Percentiles rank a stretch among this genome's conserved stretches.
phyloP scores from a whole-genome alignment of 2,329 filamentous ascomycete species.

The Scopulariopsis brevicaulis region DNA sequence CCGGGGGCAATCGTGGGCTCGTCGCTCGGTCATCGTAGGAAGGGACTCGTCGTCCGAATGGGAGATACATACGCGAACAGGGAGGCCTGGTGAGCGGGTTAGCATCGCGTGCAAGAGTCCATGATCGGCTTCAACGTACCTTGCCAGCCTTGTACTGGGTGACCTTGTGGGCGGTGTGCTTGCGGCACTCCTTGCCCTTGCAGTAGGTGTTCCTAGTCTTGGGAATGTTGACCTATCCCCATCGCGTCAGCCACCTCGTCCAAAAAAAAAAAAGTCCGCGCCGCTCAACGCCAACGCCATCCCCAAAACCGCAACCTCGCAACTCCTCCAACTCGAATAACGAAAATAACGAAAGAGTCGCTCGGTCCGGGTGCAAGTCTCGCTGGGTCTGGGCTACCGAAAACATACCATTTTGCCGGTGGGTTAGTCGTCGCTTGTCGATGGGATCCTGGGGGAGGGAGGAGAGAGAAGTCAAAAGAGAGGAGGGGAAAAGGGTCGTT shows the following conservation, averaged over 20 bases:
- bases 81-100: slow-evolving; percentile 54
- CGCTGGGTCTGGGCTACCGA: slow-evolving; percentile 5
- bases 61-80: slow-evolving; percentile 53
- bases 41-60: neutral
- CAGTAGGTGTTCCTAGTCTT: slow-evolving; percentile 97
- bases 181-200: slow-evolving; percentile 90
- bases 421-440: neutral
- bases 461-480: neutral
- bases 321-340: slow-evolving; percentile 4
- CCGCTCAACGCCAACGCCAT: slow-evolving; percentile 5
- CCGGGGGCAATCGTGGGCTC: neutral
- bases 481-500: no score
- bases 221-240: slow-evolving; percentile 78
- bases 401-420: slow-evolving; percentile 36
- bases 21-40: neutral
- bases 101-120: neutral
- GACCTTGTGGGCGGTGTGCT: slow-evolving; percentile 87
- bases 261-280: neutral
- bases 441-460: neutral
- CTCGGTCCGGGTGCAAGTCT: neutral
- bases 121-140: slow-evolving; percentile 34
- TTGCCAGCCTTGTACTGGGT: slow-evolving; percentile 97
- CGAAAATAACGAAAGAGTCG: neutral
- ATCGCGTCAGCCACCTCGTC: slow-evolving; percentile 16
- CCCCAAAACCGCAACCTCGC: slow-evolving; percentile 5